Conservation (phyloP, 2,329 filamentous ascomycete genomes). For the Epichloe gansuensis region DNA sequence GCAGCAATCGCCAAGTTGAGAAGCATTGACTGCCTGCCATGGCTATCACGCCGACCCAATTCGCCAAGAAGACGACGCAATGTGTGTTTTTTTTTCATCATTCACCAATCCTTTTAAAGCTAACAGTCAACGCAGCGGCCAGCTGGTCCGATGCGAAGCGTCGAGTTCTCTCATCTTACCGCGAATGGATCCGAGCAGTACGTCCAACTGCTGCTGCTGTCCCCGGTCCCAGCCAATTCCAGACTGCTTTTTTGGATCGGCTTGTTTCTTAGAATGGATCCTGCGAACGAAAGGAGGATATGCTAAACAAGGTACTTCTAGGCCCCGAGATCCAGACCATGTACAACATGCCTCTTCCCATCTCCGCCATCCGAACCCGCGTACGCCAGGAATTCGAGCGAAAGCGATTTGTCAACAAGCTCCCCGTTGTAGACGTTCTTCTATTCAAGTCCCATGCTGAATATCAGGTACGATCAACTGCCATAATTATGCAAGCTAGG, state of each 20-base stretch:
- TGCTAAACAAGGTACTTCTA: conserved; percentile 26
- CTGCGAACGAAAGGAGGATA: not conserved
- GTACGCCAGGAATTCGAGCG: conserved; percentile 95
- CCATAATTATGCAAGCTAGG: not conserved
- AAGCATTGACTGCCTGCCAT: conserved; percentile 42
- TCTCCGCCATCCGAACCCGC: conserved; percentile 80
- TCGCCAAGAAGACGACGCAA: conserved; percentile 68
- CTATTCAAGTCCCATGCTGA: conserved; percentile 85
- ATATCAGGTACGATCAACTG: conserved; percentile 64
- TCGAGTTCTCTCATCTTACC: conserved; percentile 79
- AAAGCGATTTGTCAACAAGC: conserved; percentile 83
- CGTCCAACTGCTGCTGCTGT: conserved; percentile 28
- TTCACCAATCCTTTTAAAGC: conserved; percentile 10
- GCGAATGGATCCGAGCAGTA: conserved; percentile 94
- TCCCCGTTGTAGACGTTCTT: conserved; percentile 78
- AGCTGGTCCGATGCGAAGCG: conserved; percentile 82
- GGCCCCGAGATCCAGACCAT: conserved; percentile 94
- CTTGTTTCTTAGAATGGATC: not conserved
- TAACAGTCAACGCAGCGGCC: conserved; percentile 49
- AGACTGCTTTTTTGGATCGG: not conserved
- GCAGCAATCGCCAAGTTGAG: conserved; percentile 15
- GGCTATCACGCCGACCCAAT: conserved; percentile 88
- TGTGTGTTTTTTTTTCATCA: conserved; percentile 40
- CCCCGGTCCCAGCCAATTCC: not conserved
- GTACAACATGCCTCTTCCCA: conserved; percentile 86